Evolutionary conservation across 1,284 basidiomycete genomes (phyloP).

Genomic region (Cryptococcus deneoformans): DNA sequence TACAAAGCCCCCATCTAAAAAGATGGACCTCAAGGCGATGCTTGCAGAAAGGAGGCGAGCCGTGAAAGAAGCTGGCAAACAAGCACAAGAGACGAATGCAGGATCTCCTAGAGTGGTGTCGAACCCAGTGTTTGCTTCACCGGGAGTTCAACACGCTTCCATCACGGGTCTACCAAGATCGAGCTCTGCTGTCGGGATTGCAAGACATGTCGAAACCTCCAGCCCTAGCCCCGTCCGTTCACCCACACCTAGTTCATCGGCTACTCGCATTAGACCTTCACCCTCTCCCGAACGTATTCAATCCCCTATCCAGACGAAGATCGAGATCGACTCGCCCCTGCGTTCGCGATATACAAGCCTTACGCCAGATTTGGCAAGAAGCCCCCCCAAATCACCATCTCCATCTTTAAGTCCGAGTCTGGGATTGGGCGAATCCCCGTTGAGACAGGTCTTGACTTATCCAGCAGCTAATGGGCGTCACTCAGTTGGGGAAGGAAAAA

Average conservation of each 20-base stretch:
- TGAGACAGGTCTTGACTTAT: slow-evolving; percentile 14
- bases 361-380: too few relatives aligned
- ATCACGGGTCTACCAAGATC: slow-evolving; percentile 16
- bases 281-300: too few relatives aligned
- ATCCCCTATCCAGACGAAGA: too few relatives aligned
- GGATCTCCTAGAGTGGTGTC: slow-evolving; percentile 27
- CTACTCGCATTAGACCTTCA: too few relatives aligned
- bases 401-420: too few relatives aligned
- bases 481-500: not conserved
- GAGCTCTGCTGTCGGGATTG: slow-evolving; percentile 15
- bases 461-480: slow-evolving; percentile 4
- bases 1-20: slow-evolving; percentile 13
- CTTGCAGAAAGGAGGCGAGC: slow-evolving; percentile 37
- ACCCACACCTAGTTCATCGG: too few relatives aligned
- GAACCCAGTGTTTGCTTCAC: slow-evolving; percentile 24
- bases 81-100: slow-evolving; percentile 12
- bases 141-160: slow-evolving; percentile 6
- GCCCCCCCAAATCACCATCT: too few relatives aligned
- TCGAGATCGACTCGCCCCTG: too few relatives aligned
- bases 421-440: slow-evolving; percentile 16
- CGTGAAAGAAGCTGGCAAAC: slow-evolving; percentile 28
- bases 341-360: too few relatives aligned
- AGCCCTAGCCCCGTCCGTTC: too few relatives aligned
- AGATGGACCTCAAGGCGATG: slow-evolving; percentile 21
- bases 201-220: not conserved